Percentiles rank a stretch among this genome's conserved stretches.
Conservation (phyloP, 2,329 filamentous ascomycete genomes). For the Ceratocystis cubensis region DNA sequence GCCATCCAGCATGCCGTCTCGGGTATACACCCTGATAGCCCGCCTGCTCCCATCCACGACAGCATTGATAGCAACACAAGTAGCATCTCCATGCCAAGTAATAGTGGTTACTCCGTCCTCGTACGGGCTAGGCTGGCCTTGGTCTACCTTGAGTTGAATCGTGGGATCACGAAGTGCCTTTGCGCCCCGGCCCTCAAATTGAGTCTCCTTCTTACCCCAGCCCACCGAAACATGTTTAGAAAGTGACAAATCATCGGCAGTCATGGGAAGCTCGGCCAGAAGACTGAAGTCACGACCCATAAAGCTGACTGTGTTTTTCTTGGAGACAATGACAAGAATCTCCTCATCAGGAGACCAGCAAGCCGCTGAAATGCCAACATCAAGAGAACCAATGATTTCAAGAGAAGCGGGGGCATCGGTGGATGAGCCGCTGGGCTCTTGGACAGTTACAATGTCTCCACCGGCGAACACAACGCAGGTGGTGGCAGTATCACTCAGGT, state of each 20-base stretch:
- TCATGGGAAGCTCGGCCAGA: slow-evolving; percentile 61
- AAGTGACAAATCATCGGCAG: slow-evolving; percentile 63
- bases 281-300: slow-evolving; percentile 90
- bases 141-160: slow-evolving; percentile 81
- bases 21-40: slow-evolving; percentile 77
- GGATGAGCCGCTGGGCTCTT: slow-evolving; percentile 42
- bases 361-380: slow-evolving; percentile 79
- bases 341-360: slow-evolving; percentile 95
- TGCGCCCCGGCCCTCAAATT: slow-evolving; percentile 87
- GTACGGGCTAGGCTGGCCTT: slow-evolving; percentile 59
- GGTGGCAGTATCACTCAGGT: slow-evolving; percentile 67
- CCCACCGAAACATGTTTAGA: slow-evolving; percentile 93
- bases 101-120: slow-evolving; percentile 63
- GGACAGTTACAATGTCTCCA: slow-evolving; percentile 78
- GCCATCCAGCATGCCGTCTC: slow-evolving; percentile 82
- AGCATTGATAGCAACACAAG: slow-evolving; percentile 76
- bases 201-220: slow-evolving; percentile 96
- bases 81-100: slow-evolving; percentile 89
- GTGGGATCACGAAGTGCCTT: slow-evolving; percentile 83
- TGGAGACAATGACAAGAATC: slow-evolving; percentile 70
- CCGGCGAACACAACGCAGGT: slow-evolving; percentile 76
- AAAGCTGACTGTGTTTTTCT: slow-evolving; percentile 65
- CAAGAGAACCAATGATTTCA: slow-evolving; percentile 89
- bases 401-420: slow-evolving; percentile 43
- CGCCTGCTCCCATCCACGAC: slow-evolving; percentile 58